Conservation (phyloP, 1,284 basidiomycete species). For the Psilocybe mexicana region DNA sequence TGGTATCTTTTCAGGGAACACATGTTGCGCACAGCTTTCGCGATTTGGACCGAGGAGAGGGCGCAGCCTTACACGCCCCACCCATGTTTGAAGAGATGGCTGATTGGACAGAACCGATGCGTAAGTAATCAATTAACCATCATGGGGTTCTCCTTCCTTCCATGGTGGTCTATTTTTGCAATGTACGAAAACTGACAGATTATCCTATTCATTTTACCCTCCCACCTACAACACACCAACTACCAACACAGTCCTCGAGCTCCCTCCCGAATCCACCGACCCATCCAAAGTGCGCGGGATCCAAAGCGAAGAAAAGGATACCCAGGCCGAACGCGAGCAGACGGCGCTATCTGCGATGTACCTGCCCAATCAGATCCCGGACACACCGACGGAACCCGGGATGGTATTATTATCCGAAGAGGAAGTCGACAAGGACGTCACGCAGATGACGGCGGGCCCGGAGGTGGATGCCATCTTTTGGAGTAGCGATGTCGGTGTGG, state of each 20-base stretch:
- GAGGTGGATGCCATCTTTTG: conserved; percentile 68
- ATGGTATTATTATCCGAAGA: conserved; percentile 63
- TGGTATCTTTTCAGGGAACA: conserved; percentile 54
- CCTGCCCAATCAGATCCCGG: conserved; percentile 69
- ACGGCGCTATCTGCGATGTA: conserved; percentile 75
- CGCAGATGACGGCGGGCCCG: conserved; percentile 65
- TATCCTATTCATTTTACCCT: no score
- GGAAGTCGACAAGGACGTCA: conserved; percentile 62
- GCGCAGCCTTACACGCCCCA: conserved; percentile 70
- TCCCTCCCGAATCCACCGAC: conserved; percentile 54
- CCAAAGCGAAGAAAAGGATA: conserved; percentile 62
- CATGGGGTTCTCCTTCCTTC: conserved; percentile 13
- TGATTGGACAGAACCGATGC: conserved; percentile 77
- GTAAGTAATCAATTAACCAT: conserved; percentile 45
- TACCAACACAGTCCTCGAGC: conserved; percentile 52
- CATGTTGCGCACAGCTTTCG: conserved; percentile 69
- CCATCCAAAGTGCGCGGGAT: conserved; percentile 49
- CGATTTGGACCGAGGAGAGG: conserved; percentile 82
- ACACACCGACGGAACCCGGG: conserved; percentile 71
- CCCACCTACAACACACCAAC: no score
- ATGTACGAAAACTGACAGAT: not conserved
- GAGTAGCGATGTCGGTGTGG: conserved; percentile 38
- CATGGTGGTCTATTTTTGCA: conserved; percentile 20
- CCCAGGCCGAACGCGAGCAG: conserved; percentile 75
- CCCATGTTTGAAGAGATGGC: conserved; percentile 79